Evolutionary conservation across 331 rosid species (phyloP), one percentile per base, ranked within the genome.

Genomic region (Stylosanthes scabra): DNA sequence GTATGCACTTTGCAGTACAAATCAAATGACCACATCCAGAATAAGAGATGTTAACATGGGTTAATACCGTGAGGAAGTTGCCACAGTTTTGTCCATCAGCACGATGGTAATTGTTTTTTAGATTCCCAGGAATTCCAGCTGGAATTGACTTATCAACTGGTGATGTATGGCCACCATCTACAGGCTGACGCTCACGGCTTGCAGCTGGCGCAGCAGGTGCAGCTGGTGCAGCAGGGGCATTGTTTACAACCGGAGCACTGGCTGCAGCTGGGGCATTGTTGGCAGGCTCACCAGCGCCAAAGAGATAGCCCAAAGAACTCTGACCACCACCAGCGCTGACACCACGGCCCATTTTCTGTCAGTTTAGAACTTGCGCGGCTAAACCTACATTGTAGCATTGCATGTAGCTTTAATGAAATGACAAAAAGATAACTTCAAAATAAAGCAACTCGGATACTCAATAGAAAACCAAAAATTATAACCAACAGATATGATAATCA

Each of bases 271-370:
- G 60, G 31, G 27, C 73, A 70, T 28, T 58, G 76, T 39, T 58
- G 45, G 86, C 13, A 66, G 82, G 9, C 80, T 88, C 97, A 62
- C 86, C 88, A 11, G 81, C 73, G 56, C 96, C 97, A 40, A 92
- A 92, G 75, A 92, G 89, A 71, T 92, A 92, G 27, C 89, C 92
- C 88, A 92, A 68, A 2, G 97, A 92, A 61, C 96, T 92, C 73
- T 88, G 88, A 28, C 97, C 97, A 46, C 97, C 92, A 10, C 97
- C 97, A 4, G 80, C 67, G 59, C 97, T 89, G 41, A 84, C 90
- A 37, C 97, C 97, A 20, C 96, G 96, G 29, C 96, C 90, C 97
- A 92, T 90, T 81, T 71, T 9, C 51, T 31, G 20, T 37, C 25
- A 15, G 42, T 51, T 66, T 37, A 68, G 16, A 65, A 61, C 64